These are phyloP conservation scores for Nevesoporus exiguus DNA, from an alignment of 768 basidiomycete species.

Conservation along the genomic window DNA sequence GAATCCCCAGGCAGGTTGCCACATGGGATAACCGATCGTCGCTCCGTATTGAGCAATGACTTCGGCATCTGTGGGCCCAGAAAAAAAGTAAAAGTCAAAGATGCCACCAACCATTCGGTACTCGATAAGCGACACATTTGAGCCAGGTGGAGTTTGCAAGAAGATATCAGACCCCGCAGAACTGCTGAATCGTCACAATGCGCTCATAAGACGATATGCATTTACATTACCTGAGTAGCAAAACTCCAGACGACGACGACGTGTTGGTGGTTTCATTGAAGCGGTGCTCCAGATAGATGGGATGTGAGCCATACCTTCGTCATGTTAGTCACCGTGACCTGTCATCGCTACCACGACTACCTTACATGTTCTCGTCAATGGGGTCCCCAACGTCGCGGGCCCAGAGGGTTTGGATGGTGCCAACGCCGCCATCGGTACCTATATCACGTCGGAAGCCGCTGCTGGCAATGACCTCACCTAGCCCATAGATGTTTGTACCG, in stretches of 20 bases:
- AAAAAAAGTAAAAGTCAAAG: slow-evolving; percentile 76
- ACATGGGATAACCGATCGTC: slow-evolving; percentile 63
- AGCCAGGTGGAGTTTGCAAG: slow-evolving; percentile 54
- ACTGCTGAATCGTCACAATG: slow-evolving; percentile 32
- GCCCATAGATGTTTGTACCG: slow-evolving; percentile 70
- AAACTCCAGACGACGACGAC: slow-evolving; percentile 71
- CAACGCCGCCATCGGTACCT: slow-evolving; percentile 43
- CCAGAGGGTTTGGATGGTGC: slow-evolving; percentile 69
- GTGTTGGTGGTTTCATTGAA: slow-evolving; percentile 47
- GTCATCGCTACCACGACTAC: background rate
- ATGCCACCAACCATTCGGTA: slow-evolving; percentile 75
- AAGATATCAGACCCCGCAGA: slow-evolving; percentile 70
- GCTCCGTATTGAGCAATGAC: slow-evolving; percentile 71
- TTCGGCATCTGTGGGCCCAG: slow-evolving; percentile 45
- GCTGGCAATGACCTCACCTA: slow-evolving; percentile 69
- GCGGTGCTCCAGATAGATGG: slow-evolving; percentile 73
- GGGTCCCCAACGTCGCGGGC: slow-evolving; percentile 61
- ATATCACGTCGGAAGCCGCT: slow-evolving; percentile 67
- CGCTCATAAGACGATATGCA: background rate
- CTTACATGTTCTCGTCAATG: slow-evolving; percentile 63
- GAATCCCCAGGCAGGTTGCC: slow-evolving; percentile 74
- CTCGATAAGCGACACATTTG: slow-evolving; percentile 59
- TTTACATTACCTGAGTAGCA: slow-evolving; percentile 54
- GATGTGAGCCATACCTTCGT: slow-evolving; percentile 66
- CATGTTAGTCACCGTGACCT: background rate